Base-by-base conservation (phyloP, 2,329 filamentous ascomycete genomes). In the Cytospora chrysosperma region DNA sequence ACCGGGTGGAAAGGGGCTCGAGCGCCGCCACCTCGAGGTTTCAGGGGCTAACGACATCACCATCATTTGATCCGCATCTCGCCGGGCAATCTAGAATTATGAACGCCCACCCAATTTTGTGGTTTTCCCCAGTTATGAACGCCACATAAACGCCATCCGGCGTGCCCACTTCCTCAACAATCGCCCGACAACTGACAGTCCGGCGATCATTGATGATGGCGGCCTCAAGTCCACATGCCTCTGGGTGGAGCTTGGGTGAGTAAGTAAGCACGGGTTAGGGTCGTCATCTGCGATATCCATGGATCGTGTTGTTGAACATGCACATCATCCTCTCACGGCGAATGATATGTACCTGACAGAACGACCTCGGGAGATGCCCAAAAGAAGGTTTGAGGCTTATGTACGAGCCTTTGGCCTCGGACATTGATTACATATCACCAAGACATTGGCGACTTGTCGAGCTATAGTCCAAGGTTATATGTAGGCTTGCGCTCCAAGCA, bases 401-500 rank as follows among this genome's bases (percentile, higher is more conserved):
- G 19, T 19, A n/a, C 30, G 57, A 10, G 28, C 47, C 43, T 49
- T 55, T 28, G 52, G n/a, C 26, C 57, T 65, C 7, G n/a, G n/a
- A 32, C 28, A 61, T 15, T 54, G 56, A 24, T 63, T 56, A 4
- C 53, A 62, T 12, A 50, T 13, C 5, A 34, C 61, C 34, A 65
- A 28, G 3, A 65, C 64, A 21, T 51, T 60, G 9, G 64, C 61
- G 10, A 65, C 61, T 24, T 65, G 52, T 37, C 64, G 55, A 17
- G 64, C 61, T 61, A 65, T 84, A 66, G 85, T n/a, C n/a, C n/a
- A n/a, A n/a, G n/a, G n/a, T n/a, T n/a, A n/a, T n/a, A n/a, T n/a
- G n/a, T 83, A 3, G 82, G 85, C 69, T 85, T 86, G 63, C 79
- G 79, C 2, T 83, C 83, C 21, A 86, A 72, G 59, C 81, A 81